Percentiles rank a stretch among this genome's conserved stretches.
phyloP scores from a whole-genome alignment of 495 filamentous ascomycete species.

The Penicillium soppii region DNA sequence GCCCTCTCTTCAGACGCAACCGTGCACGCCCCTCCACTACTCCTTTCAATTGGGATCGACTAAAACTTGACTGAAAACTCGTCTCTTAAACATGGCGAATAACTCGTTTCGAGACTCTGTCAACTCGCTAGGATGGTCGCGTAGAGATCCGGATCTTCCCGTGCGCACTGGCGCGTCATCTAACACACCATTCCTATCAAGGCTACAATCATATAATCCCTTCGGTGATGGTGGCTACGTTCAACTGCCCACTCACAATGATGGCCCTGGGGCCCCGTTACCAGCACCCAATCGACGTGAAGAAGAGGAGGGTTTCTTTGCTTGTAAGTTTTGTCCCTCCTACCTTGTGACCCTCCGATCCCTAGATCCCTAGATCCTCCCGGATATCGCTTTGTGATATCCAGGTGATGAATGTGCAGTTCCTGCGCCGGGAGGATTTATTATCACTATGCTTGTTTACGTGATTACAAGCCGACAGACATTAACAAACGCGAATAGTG shows the following conservation, averaged over 20 bases:
- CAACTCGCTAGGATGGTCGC: conserved; percentile 93
- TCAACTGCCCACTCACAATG: conserved; percentile 76
- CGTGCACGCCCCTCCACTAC: conserved; percentile 16
- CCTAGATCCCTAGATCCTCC: conserved; percentile 24
- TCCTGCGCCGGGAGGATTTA: conserved; percentile 41
- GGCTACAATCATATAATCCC: conserved; percentile 82
- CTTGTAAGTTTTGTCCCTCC: conserved; percentile 68
- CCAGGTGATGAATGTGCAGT: conserved; percentile 41
- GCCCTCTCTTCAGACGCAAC: conserved; percentile 25
- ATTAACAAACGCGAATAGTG: conserved; percentile 57
- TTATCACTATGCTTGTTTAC: conserved; percentile 21
- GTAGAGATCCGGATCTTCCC: conserved; percentile 76
- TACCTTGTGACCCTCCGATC: conserved; percentile 19
- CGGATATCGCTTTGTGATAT: conserved; percentile 15
- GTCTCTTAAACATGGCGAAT: conserved; percentile 72
- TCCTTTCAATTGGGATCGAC: conserved; percentile 16
- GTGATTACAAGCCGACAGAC: conserved; percentile 18
- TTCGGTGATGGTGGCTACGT: conserved; percentile 89
- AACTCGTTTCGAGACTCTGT: conserved; percentile 88
- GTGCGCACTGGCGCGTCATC: conserved; percentile 72
- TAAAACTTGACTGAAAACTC: not conserved
- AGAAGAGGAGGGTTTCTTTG: conserved; percentile 95
- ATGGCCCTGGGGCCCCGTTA: conserved; percentile 79
- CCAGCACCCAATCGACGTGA: conserved; percentile 83
- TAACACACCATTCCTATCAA: conserved; percentile 72